phyloP scores from a whole-genome alignment of 108 stramenopile species.

The Licmophora abbreviata region DNA sequence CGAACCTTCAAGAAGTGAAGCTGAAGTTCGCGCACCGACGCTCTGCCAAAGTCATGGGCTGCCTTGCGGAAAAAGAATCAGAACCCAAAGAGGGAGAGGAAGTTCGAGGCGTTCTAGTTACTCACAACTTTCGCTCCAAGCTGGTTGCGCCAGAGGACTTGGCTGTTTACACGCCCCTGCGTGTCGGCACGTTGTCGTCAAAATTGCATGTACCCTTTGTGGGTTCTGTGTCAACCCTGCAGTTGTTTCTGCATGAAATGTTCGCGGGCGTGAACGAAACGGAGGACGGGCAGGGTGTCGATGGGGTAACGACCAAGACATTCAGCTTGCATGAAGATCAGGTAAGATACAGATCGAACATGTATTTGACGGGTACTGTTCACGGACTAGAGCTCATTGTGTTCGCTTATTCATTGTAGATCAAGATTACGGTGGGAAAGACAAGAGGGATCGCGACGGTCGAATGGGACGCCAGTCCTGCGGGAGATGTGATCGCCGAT shows the following conservation, averaged over 20 bases:
- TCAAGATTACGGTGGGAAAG: conserved; percentile 53
- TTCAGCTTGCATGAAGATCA: conserved; percentile 63
- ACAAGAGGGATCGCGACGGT: conserved; percentile 59
- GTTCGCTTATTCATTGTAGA: conserved; percentile 21
- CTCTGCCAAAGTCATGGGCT: conserved; percentile 87
- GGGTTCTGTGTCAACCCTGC: conserved; percentile 59
- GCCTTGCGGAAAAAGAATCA: conserved; percentile 45
- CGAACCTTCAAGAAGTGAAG: conserved; percentile 78
- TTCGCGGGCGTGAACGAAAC: conserved; percentile 48
- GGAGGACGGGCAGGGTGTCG: conserved; percentile 8
- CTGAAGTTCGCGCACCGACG: conserved; percentile 80
- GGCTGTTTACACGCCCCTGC: conserved; percentile 82
- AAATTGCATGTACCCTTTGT: conserved; percentile 86
- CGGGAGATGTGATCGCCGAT: conserved; percentile 90
- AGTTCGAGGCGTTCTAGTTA: conserved; percentile 74
- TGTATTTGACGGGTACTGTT: too few species aligned
- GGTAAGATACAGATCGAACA: too few species aligned
- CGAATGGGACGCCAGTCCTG: conserved; percentile 87
- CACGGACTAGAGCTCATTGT: not conserved
- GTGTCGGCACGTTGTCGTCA: conserved; percentile 71
- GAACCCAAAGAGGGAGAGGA: conserved; percentile 56
- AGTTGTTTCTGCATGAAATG: conserved; percentile 76
- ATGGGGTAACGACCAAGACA: conserved; percentile 25
- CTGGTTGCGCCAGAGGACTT: conserved; percentile 81
- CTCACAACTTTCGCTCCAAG: conserved; percentile 79